Percentiles rank a stretch among this genome's conserved stretches.
phyloP scores from a whole-genome alignment of 345 rosid genomes.

The Microthlaspi erraticum region DNA sequence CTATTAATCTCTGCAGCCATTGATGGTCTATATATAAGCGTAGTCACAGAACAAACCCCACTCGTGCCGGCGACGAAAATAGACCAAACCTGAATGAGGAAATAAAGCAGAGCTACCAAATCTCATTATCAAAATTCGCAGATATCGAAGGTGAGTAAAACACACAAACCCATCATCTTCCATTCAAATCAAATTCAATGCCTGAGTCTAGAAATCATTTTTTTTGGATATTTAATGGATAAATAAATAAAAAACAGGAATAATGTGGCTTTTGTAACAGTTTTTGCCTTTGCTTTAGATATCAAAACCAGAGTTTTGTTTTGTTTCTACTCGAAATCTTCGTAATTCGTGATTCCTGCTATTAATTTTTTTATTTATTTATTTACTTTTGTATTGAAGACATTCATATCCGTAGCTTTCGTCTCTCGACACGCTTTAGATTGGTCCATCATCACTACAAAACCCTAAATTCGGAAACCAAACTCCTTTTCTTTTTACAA shows the following conservation, averaged over 20 bases:
- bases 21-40: conserved; percentile 42
- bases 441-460: conserved; percentile 48
- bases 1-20: conserved; percentile 33
- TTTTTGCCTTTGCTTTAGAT: conserved; percentile 37
- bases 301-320: conserved; percentile 8
- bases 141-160: conserved; percentile 34
- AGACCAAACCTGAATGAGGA: conserved; percentile 15
- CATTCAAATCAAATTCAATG: conserved; percentile 15
- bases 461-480: conserved; percentile 37
- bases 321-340: neutral
- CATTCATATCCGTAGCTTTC: conserved; percentile 49
- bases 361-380: conserved; percentile 16
- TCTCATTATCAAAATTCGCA: neutral
- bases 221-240: neutral
- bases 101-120: neutral
- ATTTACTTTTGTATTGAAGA: neutral
- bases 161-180: neutral
- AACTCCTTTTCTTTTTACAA: conserved; percentile 35
- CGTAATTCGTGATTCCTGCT: conserved; percentile 29
- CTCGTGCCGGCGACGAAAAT: conserved; percentile 41
- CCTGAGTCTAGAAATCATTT: neutral
- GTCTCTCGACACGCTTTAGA: conserved; percentile 52
- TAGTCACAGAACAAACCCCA: conserved; percentile 40
- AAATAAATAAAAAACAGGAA: neutral
- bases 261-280: conserved; percentile 31